phyloP scores from a whole-genome alignment of 2,329 filamentous ascomycete species.

The Aspergillus sp. region DNA sequence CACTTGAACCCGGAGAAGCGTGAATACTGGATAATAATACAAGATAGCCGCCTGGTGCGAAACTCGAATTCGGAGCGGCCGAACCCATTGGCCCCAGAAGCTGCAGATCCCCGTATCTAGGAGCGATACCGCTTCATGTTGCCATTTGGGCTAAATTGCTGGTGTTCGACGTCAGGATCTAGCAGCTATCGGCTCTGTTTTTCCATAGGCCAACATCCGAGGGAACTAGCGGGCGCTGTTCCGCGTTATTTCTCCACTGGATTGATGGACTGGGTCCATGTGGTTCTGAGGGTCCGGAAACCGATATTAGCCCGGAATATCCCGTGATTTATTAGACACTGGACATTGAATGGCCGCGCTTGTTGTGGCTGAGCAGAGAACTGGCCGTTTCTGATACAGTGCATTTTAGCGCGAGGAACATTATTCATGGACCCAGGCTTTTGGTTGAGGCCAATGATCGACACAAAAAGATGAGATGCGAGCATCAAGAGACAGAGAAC shows the following conservation, averaged over 20 bases:
- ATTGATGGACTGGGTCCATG: neutral
- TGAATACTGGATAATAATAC: neutral
- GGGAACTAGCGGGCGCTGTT: slow-evolving; percentile 5
- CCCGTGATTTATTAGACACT: neutral
- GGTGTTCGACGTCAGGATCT: neutral
- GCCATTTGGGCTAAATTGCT: neutral
- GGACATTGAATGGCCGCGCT: neutral
- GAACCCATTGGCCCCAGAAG: neutral
- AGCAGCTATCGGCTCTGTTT: neutral
- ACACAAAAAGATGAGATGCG: neutral
- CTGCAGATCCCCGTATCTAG: slow-evolving; percentile 1
- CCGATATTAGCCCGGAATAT: neutral
- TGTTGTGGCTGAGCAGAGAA: neutral
- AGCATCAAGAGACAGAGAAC: neutral
- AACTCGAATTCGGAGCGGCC: neutral
- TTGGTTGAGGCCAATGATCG: neutral
- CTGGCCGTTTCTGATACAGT: neutral
- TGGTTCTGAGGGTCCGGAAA: neutral
- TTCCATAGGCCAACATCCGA: neutral
- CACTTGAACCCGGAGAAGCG: neutral
- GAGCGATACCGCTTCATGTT: neutral
- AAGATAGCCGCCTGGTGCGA: neutral
- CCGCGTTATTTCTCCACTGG: slow-evolving; percentile 3
- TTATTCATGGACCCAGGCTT: neutral
- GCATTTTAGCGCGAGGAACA: neutral